These are phyloP conservation scores for Boletus bicolor DNA, from an alignment of 768 basidiomycete species.

Conservation along the genomic window DNA sequence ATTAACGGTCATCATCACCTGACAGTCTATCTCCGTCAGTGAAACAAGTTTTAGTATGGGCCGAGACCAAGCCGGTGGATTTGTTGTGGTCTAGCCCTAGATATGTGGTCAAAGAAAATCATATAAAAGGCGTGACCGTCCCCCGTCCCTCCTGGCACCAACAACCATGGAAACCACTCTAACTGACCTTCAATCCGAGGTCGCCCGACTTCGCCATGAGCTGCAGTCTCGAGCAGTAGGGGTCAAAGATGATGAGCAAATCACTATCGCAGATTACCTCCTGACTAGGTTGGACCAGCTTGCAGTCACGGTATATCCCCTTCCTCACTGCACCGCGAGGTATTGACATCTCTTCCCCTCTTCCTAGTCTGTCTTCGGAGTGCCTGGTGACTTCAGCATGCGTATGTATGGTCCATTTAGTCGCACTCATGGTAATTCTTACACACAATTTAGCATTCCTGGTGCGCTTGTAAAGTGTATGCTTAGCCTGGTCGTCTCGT, in stretches of 20 bases:
- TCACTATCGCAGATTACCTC: slow-evolving; percentile 58
- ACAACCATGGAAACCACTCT: slow-evolving; percentile 14
- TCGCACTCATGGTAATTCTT: background rate
- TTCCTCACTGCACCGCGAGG: background rate
- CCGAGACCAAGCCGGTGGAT: no score
- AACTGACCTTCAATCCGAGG: slow-evolving; percentile 40
- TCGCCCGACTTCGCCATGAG: slow-evolving; percentile 46
- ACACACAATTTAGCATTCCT: slow-evolving; percentile 24
- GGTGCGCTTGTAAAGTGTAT: slow-evolving; percentile 14
- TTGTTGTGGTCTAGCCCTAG: background rate
- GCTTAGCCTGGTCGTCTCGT: background rate
- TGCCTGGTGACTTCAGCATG: slow-evolving; percentile 87
- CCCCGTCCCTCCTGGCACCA: background rate
- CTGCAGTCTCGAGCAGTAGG: slow-evolving; percentile 38
- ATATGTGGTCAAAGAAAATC: background rate
- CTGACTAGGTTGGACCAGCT: slow-evolving; percentile 62
- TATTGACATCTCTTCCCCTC: background rate
- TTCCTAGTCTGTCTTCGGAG: slow-evolving; percentile 70
- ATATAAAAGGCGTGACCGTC: background rate
- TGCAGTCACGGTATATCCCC: slow-evolving; percentile 50
- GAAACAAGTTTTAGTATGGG: no score
- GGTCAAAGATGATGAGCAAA: slow-evolving; percentile 36
- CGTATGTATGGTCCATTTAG: slow-evolving; percentile 30
- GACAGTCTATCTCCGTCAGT: no score
- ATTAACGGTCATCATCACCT: no score